These are phyloP conservation scores for Rutidosis leptorrhynchoides DNA, from an alignment of 129 eudicot species.

Conservation along the genomic window DNA sequence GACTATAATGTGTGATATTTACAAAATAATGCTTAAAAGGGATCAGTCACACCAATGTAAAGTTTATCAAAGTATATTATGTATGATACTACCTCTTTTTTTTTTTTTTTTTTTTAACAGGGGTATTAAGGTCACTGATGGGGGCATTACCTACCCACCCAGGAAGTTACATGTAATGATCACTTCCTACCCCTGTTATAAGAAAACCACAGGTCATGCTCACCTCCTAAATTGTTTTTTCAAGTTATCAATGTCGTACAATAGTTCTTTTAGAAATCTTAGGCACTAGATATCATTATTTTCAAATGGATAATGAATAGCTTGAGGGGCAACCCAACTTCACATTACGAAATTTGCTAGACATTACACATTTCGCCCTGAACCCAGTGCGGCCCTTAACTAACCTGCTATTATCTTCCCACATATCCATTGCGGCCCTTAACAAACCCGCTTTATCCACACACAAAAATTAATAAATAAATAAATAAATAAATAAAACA, in stretches of 20 bases:
- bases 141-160: too few relatives aligned
- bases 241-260: neutral
- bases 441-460: neutral
- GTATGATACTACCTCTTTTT: neutral
- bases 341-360: neutral
- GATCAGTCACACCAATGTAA: neutral
- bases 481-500: neutral
- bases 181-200: too few relatives aligned
- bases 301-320: neutral
- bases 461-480: too few relatives aligned
- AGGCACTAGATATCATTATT: neutral
- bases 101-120: neutral
- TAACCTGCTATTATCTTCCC: too few relatives aligned
- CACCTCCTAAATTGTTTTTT: neutral
- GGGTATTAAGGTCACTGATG: too few relatives aligned
- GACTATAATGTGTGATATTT: neutral
- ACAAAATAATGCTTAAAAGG: neutral
- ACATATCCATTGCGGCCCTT: neutral
- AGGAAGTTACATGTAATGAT: too few relatives aligned
- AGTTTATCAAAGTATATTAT: neutral
- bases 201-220: too few relatives aligned
- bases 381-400: neutral
- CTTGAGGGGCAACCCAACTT: neutral
- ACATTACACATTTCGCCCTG: neutral
- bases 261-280: neutral